phyloP scores from a whole-genome alignment of 78 protist genomes.

The Dictyostelium intermedium region DNA sequence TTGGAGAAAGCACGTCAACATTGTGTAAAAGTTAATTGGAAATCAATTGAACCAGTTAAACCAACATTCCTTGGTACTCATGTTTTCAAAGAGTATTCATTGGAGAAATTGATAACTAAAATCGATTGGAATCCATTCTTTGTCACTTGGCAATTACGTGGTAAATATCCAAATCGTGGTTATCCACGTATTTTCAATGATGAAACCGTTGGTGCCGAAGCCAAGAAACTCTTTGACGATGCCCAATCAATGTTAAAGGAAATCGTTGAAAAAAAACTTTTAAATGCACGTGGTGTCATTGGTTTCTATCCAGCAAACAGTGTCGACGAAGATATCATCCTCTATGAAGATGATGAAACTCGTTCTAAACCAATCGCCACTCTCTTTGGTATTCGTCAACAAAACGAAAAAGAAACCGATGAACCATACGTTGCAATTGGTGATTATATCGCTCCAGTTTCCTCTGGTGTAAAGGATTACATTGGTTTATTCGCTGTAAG shows the following conservation, averaged over 20 bases:
- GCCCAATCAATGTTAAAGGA: constrained; percentile 90
- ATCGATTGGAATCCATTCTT: constrained; percentile 99
- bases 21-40: constrained; percentile 78
- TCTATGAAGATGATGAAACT: constrained; percentile 88
- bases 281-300: constrained; percentile 89
- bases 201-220: constrained; percentile 94
- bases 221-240: constrained; percentile 93
- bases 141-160: constrained; percentile 95
- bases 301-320: constrained; percentile 95
- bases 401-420: constrained; percentile 92
- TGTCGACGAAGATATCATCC: constrained; percentile 93
- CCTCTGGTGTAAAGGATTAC: constrained; percentile 88
- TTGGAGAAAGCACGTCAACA: constrained; percentile 89
- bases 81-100: constrained; percentile 72
- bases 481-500: constrained; percentile 94
- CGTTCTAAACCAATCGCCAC: constrained; percentile 31
- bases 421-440: constrained; percentile 89
- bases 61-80: constrained; percentile 74
- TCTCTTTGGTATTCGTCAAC: constrained; percentile 96
- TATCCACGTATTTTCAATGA: constrained; percentile 98
- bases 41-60: neutral
- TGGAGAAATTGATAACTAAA: constrained; percentile 84
- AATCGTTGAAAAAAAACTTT: constrained; percentile 69
- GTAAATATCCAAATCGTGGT: constrained; percentile 97
- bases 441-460: constrained; percentile 97